Conservation (phyloP, 169 alveolate genomes). For the Amoebophrya sp. region DNA sequence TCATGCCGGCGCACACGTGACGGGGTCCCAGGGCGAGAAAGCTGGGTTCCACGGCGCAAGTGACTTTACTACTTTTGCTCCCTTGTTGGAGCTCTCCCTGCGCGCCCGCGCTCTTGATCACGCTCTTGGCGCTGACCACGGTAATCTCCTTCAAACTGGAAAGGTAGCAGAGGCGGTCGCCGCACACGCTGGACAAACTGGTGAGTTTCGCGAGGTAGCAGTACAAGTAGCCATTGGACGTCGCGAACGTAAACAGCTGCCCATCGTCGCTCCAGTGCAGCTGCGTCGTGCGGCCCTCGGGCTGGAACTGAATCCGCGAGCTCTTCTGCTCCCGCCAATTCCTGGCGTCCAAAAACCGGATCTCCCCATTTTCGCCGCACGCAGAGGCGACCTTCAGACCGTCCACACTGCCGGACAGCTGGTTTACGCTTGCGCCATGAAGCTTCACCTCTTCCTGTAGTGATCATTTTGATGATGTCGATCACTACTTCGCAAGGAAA, state of each 20-base stretch:
- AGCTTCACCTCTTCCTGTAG: background rate
- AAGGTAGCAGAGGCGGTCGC: background rate
- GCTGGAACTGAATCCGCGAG: background rate
- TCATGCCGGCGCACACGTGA: conserved; percentile 43
- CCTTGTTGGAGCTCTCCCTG: background rate
- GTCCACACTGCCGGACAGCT: background rate
- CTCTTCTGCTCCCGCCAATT: background rate
- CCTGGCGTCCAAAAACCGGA: background rate
- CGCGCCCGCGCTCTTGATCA: background rate
- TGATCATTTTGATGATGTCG: too few species aligned
- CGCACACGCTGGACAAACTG: background rate
- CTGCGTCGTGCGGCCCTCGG: background rate
- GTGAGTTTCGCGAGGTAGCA: background rate
- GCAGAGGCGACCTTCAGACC: background rate
- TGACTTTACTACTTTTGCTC: too few species aligned
- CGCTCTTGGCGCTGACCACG: background rate
- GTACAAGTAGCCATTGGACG: background rate
- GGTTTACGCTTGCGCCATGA: background rate
- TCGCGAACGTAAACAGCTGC: background rate
- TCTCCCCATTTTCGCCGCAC: background rate
- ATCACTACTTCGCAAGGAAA: too few species aligned
- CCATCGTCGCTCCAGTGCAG: background rate
- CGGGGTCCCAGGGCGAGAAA: conserved; percentile 43
- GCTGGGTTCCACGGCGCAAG: conserved; percentile 37
- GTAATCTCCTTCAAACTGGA: background rate